A percentile compares a stretch with the other conserved stretches of the same genome.
These are phyloP conservation scores for Pythium aristosporum DNA, from an alignment of 352 stramenopile genomes.

Conservation along the genomic window DNA sequence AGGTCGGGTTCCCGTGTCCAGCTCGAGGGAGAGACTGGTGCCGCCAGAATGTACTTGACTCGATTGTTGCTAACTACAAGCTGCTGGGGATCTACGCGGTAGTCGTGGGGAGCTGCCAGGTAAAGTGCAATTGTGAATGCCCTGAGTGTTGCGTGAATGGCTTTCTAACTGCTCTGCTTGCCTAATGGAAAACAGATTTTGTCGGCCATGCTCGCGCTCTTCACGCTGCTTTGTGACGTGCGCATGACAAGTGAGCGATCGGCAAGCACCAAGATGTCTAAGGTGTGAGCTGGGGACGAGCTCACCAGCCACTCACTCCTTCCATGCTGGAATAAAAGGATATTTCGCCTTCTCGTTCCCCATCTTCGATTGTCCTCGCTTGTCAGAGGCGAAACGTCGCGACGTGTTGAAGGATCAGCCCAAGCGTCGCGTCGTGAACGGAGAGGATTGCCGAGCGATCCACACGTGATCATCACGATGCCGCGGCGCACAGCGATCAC, in stretches of 20 bases:
- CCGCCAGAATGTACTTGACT: constrained; percentile 40
- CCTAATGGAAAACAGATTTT: constrained; percentile 30
- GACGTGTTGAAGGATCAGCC: background rate
- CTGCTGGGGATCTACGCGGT: constrained; percentile 47
- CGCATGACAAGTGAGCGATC: constrained; percentile 40
- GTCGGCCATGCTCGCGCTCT: constrained; percentile 45
- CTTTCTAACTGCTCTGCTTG: background rate
- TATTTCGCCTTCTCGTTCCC: background rate
- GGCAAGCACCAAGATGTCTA: constrained; percentile 35
- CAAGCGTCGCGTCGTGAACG: constrained; percentile 2
- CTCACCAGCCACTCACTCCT: background rate
- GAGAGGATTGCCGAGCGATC: background rate
- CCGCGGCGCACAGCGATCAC: constrained; percentile 10
- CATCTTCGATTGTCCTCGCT: background rate
- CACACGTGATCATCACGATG: constrained; percentile 1
- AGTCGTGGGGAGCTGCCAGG: constrained; percentile 35
- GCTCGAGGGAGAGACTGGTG: constrained; percentile 43
- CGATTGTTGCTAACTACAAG: constrained; percentile 47
- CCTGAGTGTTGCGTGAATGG: background rate
- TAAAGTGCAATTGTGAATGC: background rate
- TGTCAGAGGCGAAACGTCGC: background rate
- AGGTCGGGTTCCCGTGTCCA: constrained; percentile 33
- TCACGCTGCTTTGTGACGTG: constrained; percentile 64
- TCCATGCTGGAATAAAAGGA: background rate
- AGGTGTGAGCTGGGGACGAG: constrained; percentile 15